A percentile compares a stretch with the other conserved stretches of the same genome.
Evolutionary conservation across 2,329 filamentous ascomycete species (phyloP).

Genomic region (Alternaria triticimaculans): DNA sequence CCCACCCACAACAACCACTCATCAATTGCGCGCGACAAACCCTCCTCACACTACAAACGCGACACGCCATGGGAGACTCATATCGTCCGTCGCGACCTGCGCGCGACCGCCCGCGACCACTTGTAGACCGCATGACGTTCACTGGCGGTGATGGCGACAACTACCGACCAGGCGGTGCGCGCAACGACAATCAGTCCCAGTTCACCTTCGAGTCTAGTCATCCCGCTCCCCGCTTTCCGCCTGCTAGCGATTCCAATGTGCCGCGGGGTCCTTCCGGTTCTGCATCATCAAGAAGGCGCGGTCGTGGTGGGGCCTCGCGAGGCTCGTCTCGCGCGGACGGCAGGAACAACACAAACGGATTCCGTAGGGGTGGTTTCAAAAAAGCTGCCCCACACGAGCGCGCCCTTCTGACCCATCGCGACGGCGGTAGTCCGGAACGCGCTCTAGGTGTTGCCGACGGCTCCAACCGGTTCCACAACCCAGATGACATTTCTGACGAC

Average conservation of each 20-base stretch:
- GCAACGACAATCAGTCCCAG: constrained; percentile 26
- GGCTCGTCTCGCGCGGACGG: constrained; percentile 20
- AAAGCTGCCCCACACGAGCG: constrained; percentile 52
- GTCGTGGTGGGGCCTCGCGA: constrained; percentile 24
- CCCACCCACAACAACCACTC: constrained; percentile 7
- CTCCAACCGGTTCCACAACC: constrained; percentile 49
- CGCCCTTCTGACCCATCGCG: constrained; percentile 51
- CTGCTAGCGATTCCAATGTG: constrained; percentile 29
- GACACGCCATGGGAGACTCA: constrained; percentile 31
- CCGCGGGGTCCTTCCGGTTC: constrained; percentile 18
- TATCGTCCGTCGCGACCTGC: constrained; percentile 36
- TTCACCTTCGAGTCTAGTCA: constrained; percentile 46
- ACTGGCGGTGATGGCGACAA: constrained; percentile 32
- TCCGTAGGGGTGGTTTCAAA: constrained; percentile 25
- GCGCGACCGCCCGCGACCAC: constrained; percentile 27
- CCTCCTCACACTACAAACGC: constrained; percentile 8
- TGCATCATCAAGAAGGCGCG: constrained; percentile 20
- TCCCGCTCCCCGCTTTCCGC: constrained; percentile 39
- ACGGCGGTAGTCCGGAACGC: constrained; percentile 54
- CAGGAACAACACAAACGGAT: constrained; percentile 26
- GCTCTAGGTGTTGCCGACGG: constrained; percentile 53
- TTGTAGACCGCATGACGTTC: constrained; percentile 41
- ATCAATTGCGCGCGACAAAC: neutral
- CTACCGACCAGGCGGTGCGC: constrained; percentile 32
- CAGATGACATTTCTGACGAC: constrained; percentile 50